Conservation (phyloP, 2,329 filamentous ascomycete genomes). For the Colletotrichum chrysophilum region DNA sequence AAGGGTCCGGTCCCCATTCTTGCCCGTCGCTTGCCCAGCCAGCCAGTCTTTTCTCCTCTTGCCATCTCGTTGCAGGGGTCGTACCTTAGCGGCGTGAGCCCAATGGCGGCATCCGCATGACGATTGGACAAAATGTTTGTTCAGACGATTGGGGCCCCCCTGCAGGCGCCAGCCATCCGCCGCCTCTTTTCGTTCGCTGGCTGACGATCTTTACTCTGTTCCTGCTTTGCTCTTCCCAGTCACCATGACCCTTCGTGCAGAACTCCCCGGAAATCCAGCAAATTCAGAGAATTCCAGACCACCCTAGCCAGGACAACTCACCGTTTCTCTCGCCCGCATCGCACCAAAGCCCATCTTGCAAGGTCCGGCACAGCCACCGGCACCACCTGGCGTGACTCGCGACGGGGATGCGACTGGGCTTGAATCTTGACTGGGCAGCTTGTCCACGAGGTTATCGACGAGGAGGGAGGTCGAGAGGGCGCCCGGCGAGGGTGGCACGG, state of each 20-base stretch:
- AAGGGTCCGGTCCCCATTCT: constrained; percentile 1
- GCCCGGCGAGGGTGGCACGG: not conserved
- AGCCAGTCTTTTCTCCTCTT: not conserved
- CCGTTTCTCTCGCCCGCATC: constrained; percentile 1
- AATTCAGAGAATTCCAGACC: not conserved
- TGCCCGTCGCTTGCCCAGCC: not conserved
- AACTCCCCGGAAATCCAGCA: not conserved
- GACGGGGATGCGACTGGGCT: constrained; percentile 6
- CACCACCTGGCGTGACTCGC: constrained; percentile 15
- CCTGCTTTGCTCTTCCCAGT: constrained; percentile 17
- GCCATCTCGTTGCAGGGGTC: constrained; percentile 3
- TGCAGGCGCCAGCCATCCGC: constrained; percentile 19
- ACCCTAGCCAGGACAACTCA: not conserved
- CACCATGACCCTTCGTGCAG: constrained; percentile 21
- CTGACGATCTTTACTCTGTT: constrained; percentile 21
- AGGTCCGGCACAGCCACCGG: constrained; percentile 14
- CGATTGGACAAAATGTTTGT: constrained; percentile 6
- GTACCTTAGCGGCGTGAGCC: not conserved
- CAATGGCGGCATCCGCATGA: not conserved
- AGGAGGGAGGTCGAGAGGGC: not conserved
- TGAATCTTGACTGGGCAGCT: not conserved
- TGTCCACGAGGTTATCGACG: not conserved
- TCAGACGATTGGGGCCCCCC: not conserved
- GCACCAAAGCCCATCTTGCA: not conserved
- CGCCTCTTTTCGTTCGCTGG: constrained; percentile 5